phyloP scores from a whole-genome alignment of 2,329 filamentous ascomycete genomes.

The Fusarium continuum region DNA sequence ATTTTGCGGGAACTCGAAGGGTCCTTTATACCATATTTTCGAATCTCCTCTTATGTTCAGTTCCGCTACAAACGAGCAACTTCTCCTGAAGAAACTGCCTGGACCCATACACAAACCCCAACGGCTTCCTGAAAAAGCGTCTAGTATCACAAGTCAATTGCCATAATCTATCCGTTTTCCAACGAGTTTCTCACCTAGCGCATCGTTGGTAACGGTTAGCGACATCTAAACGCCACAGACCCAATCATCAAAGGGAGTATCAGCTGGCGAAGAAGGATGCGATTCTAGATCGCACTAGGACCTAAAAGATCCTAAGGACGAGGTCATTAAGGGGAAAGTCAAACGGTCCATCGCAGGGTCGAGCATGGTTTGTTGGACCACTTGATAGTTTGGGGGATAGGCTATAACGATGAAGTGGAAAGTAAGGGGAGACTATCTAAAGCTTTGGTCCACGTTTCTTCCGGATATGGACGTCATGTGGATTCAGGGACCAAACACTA shows the following conservation, averaged over 20 bases:
- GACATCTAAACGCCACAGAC: conserved; percentile 24
- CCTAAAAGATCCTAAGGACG: not conserved
- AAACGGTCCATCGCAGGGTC: not conserved
- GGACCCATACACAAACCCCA: not conserved
- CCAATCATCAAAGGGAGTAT: conserved; percentile 8
- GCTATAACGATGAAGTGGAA: not conserved
- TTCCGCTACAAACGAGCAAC: not conserved
- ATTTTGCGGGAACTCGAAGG: not conserved
- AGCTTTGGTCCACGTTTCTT: conserved; percentile 13
- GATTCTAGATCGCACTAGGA: conserved; percentile 22
- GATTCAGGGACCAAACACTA: not conserved
- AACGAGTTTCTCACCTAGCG: not conserved
- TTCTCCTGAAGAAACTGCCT: not conserved
- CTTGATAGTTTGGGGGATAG: not conserved
- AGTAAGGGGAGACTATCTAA: conserved; percentile 5
- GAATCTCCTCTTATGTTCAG: not conserved
- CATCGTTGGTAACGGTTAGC: conserved; percentile 13
- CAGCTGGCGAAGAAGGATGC: not conserved
- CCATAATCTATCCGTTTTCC: conserved; percentile 2
- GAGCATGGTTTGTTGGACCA: not conserved
- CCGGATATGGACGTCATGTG: not conserved
- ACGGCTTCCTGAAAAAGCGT: not conserved
- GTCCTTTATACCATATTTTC: conserved; percentile 11
- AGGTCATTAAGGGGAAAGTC: not conserved
- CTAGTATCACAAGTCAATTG: conserved; percentile 8